Base-by-base conservation (phyloP, 1,139 yeast species). In the Yamadazyma trypodendri region DNA sequence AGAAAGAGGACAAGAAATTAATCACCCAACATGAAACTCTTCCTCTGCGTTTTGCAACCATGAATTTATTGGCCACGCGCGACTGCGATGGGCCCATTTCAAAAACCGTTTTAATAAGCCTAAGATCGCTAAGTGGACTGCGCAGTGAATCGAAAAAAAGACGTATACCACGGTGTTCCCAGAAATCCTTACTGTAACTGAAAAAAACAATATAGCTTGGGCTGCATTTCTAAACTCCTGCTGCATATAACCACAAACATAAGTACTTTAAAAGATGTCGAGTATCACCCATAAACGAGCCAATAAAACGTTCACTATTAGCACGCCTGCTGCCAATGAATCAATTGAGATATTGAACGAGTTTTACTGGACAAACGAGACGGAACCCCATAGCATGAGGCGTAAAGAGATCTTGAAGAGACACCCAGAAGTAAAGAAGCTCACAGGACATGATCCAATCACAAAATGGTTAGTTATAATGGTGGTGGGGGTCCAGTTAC, bases 371-470 rank as follows among this genome's bases (percentile, higher is more conserved):
- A 87, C 96, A 1, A 76, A 77, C 39, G 85, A 79, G 37, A 73
- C 73, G 32, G 96, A 89, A 55, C 96, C 96, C 2, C 97, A 89
- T 55, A 77, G 82, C 4, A 55, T 73, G 3, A 70, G 97, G 46
- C 72, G 97, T 44, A 83, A 81, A 60, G 73, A 71, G 44, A 89
- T 89, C 44, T 65, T 89, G 50, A 74, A 77, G 49, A 79, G 77
- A 36, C 78, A 89, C 52, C 97, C 97, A 0, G 82, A 88, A 46
- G 85, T 88, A 18, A 72, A 81, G 25, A 84, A 84, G 55, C 72
- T 89, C 23, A 83, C 87, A 28, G 97, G 97, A 2, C 86, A 80
- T 45, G 97, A 89, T 60, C 95, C 96, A 0, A 61, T 72, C 40
- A 89, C 97, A 5, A 88, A 88, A 54, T 89, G 81, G 69, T 77